Evolutionary conservation across 2,329 filamentous ascomycete species (phyloP).

Genomic region (Aureobasidium sp.): DNA sequence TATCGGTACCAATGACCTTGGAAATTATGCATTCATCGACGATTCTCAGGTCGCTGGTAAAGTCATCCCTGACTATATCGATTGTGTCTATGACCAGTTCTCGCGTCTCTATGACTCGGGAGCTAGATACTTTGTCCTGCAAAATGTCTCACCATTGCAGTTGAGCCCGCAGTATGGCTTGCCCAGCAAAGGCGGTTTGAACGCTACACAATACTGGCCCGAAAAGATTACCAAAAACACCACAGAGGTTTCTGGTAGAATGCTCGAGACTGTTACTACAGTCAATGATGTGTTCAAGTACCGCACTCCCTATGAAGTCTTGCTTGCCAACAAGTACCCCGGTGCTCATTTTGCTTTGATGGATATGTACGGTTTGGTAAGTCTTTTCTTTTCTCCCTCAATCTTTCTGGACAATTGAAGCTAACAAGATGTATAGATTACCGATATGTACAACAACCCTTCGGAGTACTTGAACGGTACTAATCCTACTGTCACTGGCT

Average conservation of each 20-base stretch:
- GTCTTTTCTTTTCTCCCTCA: constrained; percentile 23
- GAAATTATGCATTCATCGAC: constrained; percentile 69
- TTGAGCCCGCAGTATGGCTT: constrained; percentile 72
- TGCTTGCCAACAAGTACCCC: constrained; percentile 48
- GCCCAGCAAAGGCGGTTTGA: constrained; percentile 49
- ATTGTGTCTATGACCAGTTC: constrained; percentile 73
- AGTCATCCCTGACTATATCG: constrained; percentile 69
- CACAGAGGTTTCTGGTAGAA: constrained; percentile 56
- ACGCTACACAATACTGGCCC: constrained; percentile 51
- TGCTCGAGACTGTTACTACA: constrained; percentile 56
- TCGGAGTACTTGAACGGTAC: constrained; percentile 66
- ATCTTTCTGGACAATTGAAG: background rate
- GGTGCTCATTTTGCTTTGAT: constrained; percentile 71
- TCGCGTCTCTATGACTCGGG: constrained; percentile 71
- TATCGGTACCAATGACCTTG: constrained; percentile 87
- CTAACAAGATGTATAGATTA: constrained; percentile 44
- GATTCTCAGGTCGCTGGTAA: constrained; percentile 67
- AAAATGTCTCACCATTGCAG: constrained; percentile 75
- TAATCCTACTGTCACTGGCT: constrained; percentile 68
- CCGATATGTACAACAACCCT: constrained; percentile 71
- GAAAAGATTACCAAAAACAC: constrained; percentile 51
- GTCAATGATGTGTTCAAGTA: constrained; percentile 60
- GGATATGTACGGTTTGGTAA: constrained; percentile 68
- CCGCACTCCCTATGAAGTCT: constrained; percentile 53
- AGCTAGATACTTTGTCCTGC: constrained; percentile 74